These are phyloP conservation scores for Eucommia ulmoides DNA, from an alignment of 257 asterid genomes.

Conservation along the genomic window DNA sequence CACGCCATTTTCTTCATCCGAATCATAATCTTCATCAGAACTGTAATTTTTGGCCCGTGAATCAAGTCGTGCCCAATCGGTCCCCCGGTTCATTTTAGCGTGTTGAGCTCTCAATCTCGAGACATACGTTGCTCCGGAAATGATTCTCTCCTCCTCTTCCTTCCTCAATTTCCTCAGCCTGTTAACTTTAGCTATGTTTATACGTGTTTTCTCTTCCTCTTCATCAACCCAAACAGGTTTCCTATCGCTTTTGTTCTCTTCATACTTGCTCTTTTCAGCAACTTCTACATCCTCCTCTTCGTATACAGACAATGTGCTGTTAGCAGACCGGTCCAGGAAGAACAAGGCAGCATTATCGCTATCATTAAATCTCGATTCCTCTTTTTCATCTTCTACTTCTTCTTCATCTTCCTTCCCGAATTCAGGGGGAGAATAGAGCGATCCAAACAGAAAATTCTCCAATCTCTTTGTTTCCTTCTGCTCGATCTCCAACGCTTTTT, in stretches of 20 bases:
- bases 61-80: slow-evolving; percentile 73
- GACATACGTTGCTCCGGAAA: slow-evolving; percentile 55
- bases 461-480: slow-evolving; percentile 61
- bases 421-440: slow-evolving; percentile 47
- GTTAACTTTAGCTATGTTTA: slow-evolving; percentile 67
- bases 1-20: slow-evolving; percentile 32
- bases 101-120: slow-evolving; percentile 87
- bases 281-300: slow-evolving; percentile 65
- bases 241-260: slow-evolving; percentile 19
- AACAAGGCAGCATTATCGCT: slow-evolving; percentile 34
- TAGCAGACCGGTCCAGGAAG: slow-evolving; percentile 51
- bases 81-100: slow-evolving; percentile 70
- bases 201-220: slow-evolving; percentile 56
- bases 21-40: slow-evolving; percentile 63
- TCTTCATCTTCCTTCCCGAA: slow-evolving; percentile 45
- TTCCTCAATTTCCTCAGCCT: slow-evolving; percentile 70
- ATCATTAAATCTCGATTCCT: too few species aligned
- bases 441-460: slow-evolving; percentile 59
- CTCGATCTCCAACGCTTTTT: slow-evolving; percentile 26
- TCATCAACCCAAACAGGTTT: slow-evolving; percentile 82
- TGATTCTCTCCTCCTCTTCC: slow-evolving; percentile 54
- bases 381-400: too few species aligned
- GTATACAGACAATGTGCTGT: slow-evolving; percentile 40
- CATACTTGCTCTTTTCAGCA: slow-evolving; percentile 14
- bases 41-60: slow-evolving; percentile 18